phyloP scores from a whole-genome alignment of 371 early-diverging fungal genomes.

The Choanephora cucurbitarum region DNA sequence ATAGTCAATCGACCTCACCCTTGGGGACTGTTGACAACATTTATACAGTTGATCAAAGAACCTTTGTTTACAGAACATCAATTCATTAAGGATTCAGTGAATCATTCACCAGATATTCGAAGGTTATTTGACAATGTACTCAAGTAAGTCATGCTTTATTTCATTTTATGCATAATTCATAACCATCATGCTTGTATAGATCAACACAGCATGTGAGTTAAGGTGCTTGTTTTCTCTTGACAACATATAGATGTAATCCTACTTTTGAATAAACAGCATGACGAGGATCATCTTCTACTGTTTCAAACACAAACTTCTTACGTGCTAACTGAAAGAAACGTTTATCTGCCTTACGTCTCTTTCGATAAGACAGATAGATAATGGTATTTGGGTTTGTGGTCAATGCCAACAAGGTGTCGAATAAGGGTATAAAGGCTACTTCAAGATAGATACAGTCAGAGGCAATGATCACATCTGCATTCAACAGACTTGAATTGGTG shows the following conservation, averaged over 20 bases:
- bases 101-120: slow-evolving; percentile 63
- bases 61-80: slow-evolving; percentile 81
- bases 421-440: slow-evolving; percentile 43
- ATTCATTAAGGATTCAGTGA: slow-evolving; percentile 53
- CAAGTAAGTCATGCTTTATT: slow-evolving; percentile 36
- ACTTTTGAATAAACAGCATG: slow-evolving; percentile 21
- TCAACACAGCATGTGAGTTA: slow-evolving; percentile 7
- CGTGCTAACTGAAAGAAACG: slow-evolving; percentile 47
- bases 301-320: slow-evolving; percentile 40
- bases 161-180: too few relatives aligned
- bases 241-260: slow-evolving; percentile 29
- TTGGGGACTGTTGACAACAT: slow-evolving; percentile 95
- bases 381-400: slow-evolving; percentile 28
- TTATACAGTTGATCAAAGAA: slow-evolving; percentile 92
- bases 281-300: slow-evolving; percentile 40
- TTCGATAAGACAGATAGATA: slow-evolving; percentile 44
- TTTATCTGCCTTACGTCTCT: slow-evolving; percentile 53
- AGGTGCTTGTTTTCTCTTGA: slow-evolving; percentile 32
- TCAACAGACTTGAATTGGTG: slow-evolving; percentile 10
- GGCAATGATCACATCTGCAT: slow-evolving; percentile 44
- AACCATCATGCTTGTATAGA: too few relatives aligned
- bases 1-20: slow-evolving; percentile 98
- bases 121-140: slow-evolving; percentile 68
- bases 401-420: slow-evolving; percentile 38
- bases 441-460: slow-evolving; percentile 57